Conservation (phyloP, 1,284 basidiomycete species). For the Volvariella volvacea region DNA sequence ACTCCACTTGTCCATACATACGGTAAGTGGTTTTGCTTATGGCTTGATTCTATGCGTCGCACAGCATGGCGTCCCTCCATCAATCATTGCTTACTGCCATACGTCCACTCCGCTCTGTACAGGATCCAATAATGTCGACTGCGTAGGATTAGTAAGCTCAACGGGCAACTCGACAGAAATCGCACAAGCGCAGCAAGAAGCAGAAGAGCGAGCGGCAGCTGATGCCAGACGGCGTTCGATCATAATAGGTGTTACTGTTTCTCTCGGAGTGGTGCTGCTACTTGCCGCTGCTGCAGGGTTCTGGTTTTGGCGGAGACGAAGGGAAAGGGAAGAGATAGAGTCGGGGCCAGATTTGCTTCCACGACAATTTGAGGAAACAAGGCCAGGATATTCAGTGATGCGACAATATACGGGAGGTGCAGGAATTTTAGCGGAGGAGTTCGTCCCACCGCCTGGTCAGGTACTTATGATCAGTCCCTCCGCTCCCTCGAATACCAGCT, state of each 20-base stretch:
- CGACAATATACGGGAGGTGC: too few relatives aligned
- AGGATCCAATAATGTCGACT: not conserved
- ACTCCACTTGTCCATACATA: constrained; percentile 23
- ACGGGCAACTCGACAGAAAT: not conserved
- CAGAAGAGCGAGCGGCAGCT: not conserved
- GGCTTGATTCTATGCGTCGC: too few relatives aligned
- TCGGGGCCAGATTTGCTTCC: not conserved
- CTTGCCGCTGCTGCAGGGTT: not conserved
- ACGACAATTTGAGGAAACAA: not conserved
- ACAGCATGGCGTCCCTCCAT: too few relatives aligned
- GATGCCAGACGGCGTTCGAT: not conserved
- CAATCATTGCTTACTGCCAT: too few relatives aligned
- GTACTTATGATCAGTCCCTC: too few relatives aligned
- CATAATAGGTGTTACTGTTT: not conserved
- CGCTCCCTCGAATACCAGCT: too few relatives aligned
- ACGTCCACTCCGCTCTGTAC: not conserved
- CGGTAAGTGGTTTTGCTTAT: constrained; percentile 11
- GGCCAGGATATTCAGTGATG: too few relatives aligned
- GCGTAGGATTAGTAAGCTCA: not conserved
- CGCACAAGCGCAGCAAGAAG: not conserved
- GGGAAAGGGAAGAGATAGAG: not conserved
- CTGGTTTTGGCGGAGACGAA: not conserved
- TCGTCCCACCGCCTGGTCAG: too few relatives aligned
- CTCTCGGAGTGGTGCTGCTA: not conserved
- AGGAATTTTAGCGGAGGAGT: too few relatives aligned